Evolutionary conservation across 805 yeast genomes (phyloP).

Genomic region (Zygosaccharomyces bisporus): DNA sequence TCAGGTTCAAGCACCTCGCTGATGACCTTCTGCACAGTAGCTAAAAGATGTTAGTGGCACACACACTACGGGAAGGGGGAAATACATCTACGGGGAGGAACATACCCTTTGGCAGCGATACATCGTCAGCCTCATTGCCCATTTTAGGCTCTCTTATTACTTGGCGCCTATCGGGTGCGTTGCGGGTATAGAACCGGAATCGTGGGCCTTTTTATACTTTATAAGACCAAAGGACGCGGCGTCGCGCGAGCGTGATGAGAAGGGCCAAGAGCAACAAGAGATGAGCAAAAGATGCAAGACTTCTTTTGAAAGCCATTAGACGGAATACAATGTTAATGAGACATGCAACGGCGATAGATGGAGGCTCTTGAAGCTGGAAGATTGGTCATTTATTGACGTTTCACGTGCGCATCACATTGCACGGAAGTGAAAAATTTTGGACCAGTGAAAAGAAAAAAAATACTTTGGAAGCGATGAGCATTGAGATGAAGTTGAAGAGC

Average conservation of each 20-base stretch:
- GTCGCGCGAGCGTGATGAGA: slow-evolving; percentile 7
- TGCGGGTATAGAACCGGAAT: neutral
- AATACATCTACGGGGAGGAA: neutral
- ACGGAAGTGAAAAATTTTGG: slow-evolving; percentile 19
- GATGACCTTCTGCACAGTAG: slow-evolving; percentile 93
- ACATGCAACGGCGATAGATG: neutral
- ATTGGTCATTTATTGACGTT: neutral
- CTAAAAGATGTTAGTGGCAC: slow-evolving; percentile 33
- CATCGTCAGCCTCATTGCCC: slow-evolving; percentile 37
- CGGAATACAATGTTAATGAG: neutral
- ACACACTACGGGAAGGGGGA: neutral
- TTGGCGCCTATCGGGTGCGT: neutral
- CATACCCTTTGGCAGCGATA: slow-evolving; percentile 44
- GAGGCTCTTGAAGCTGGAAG: neutral
- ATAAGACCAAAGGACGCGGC: slow-evolving; percentile 10
- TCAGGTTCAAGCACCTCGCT: slow-evolving; percentile 88
- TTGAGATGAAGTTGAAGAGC: slow-evolving; percentile 7
- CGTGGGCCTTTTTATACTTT: slow-evolving; percentile 11
- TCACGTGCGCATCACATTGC: slow-evolving; percentile 3
- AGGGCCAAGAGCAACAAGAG: neutral
- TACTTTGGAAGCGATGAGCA: slow-evolving; percentile 12
- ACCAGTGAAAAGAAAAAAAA: slow-evolving; percentile 3
- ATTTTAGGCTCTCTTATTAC: slow-evolving; percentile 23
- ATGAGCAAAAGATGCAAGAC: neutral
- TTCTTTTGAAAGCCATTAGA: neutral